Percentiles rank a stretch among this genome's conserved stretches.
Conservation (phyloP, 2,329 filamentous ascomycete species). For the Neophaeococcomyces aloes region DNA sequence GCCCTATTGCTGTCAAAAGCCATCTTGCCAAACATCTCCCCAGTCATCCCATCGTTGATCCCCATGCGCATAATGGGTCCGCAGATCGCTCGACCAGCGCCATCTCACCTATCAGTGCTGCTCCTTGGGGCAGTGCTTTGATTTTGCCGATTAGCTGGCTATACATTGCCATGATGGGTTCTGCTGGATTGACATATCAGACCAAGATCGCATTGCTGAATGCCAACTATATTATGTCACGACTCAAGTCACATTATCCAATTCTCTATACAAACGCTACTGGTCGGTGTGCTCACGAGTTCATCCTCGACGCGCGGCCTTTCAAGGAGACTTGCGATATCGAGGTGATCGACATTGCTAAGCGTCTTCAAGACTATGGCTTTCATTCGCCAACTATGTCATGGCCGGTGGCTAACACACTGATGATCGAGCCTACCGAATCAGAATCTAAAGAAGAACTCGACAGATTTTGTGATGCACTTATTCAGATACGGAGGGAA, state of each 20-base stretch:
- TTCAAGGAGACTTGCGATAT: constrained; percentile 76
- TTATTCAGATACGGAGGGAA: constrained; percentile 76
- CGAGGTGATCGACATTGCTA: constrained; percentile 90
- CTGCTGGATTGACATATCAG: constrained; percentile 70
- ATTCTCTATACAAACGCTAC: constrained; percentile 90
- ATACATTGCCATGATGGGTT: constrained; percentile 90
- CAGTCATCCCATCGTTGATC: constrained; percentile 51
- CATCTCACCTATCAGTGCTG: constrained; percentile 66
- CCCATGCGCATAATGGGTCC: constrained; percentile 8
- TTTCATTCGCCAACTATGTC: constrained; percentile 98
- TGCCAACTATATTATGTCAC: constrained; percentile 90
- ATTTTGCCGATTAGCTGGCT: constrained; percentile 92
- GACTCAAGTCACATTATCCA: constrained; percentile 72
- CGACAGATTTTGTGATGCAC: constrained; percentile 81
- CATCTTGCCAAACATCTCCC: constrained; percentile 71
- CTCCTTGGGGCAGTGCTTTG: constrained; percentile 76
- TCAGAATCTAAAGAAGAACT: constrained; percentile 86
- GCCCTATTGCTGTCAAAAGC: constrained; percentile 81
- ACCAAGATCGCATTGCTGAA: constrained; percentile 91
- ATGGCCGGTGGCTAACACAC: constrained; percentile 86
- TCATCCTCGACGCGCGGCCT: constrained; percentile 79
- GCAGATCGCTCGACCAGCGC: constrained; percentile 33
- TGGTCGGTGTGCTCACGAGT: constrained; percentile 88
- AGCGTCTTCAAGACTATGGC: constrained; percentile 91
- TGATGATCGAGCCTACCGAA: constrained; percentile 98